These are phyloP conservation scores for Xanthoparmelia taractica DNA, from an alignment of 495 filamentous ascomycete species.

Conservation along the genomic window DNA sequence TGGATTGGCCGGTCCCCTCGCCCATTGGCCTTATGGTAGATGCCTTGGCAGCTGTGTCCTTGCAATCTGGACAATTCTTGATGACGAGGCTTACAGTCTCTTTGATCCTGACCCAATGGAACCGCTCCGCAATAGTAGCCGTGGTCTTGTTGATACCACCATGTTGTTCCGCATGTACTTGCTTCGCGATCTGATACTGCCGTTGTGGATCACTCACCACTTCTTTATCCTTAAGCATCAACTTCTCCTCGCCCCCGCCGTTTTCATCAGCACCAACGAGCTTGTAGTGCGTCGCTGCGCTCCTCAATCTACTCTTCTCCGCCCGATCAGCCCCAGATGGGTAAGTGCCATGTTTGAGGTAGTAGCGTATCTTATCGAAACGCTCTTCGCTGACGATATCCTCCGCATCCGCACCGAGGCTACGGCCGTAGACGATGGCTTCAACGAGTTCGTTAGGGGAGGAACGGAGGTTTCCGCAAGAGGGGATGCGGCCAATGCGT, in stretches of 20 bases:
- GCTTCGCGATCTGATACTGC: conserved; percentile 82
- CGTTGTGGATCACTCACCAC: conserved; percentile 85
- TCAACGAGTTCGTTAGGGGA: conserved; percentile 76
- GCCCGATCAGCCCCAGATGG: conserved; percentile 88
- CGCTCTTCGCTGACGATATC: conserved; percentile 92
- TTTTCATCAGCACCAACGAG: conserved; percentile 45
- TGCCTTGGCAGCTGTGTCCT: conserved; percentile 58
- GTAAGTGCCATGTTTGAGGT: conserved; percentile 91
- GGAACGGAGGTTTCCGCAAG: conserved; percentile 75
- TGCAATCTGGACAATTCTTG: conserved; percentile 84
- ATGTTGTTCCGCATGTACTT: conserved; percentile 69
- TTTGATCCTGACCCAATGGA: conserved; percentile 98
- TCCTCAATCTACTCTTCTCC: conserved; percentile 88
- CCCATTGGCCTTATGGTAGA: conserved; percentile 28
- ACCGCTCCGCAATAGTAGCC: conserved; percentile 83
- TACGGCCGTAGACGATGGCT: conserved; percentile 93
- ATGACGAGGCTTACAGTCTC: conserved; percentile 94
- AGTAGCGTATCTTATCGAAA: conserved; percentile 97
- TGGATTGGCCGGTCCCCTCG: not conserved
- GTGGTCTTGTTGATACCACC: conserved; percentile 98
- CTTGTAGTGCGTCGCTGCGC: conserved; percentile 93
- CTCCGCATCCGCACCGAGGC: conserved; percentile 68
- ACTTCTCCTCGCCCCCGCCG: conserved; percentile 49
- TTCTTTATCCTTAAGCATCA: conserved; percentile 98
- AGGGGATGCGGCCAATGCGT: conserved; percentile 85